A percentile compares a stretch with the other conserved stretches of the same genome.
Evolutionary conservation across 2,329 filamentous ascomycete species (phyloP).

Genomic region (Ophiostoma tasmaniense): DNA sequence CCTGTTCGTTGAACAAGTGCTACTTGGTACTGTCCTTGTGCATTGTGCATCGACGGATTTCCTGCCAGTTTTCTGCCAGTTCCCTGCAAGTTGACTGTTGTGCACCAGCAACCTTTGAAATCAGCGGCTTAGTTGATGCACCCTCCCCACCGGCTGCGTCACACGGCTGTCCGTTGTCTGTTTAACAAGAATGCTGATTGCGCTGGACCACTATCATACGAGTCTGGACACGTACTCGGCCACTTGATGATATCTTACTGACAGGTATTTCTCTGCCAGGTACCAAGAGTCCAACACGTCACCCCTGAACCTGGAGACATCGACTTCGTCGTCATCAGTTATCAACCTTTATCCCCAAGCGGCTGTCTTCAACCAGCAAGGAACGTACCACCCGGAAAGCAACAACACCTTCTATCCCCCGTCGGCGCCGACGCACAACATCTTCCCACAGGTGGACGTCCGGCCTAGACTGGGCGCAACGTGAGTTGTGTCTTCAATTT

Average conservation of each 20-base stretch:
- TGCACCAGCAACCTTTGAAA: constrained; percentile 2
- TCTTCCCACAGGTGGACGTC: constrained; percentile 36
- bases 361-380: constrained; percentile 37
- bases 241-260: constrained; percentile 20
- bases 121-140: constrained; percentile 16
- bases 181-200: neutral
- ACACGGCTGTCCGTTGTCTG: constrained; percentile 26
- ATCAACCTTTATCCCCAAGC: constrained; percentile 43
- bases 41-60: constrained; percentile 6
- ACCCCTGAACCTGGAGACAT: constrained; percentile 45
- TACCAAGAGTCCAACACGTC: constrained; percentile 47
- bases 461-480: constrained; percentile 2
- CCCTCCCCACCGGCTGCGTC: constrained; percentile 34
- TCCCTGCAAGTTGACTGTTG: constrained; percentile 7
- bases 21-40: constrained; percentile 2
- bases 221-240: neutral
- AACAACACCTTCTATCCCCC: constrained; percentile 39
- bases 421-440: constrained; percentile 31
- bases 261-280: constrained; percentile 30
- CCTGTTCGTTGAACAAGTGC: constrained; percentile 4
- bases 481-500: neutral
- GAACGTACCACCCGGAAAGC: constrained; percentile 43
- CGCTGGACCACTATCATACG: constrained; percentile 22
- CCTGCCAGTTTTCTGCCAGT: neutral
- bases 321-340: constrained; percentile 42